Evolutionary conservation across 2,329 filamentous ascomycete species (phyloP), one percentile per base, ranked within the genome.

Genomic region (Pseudogymnoascus sp.): DNA sequence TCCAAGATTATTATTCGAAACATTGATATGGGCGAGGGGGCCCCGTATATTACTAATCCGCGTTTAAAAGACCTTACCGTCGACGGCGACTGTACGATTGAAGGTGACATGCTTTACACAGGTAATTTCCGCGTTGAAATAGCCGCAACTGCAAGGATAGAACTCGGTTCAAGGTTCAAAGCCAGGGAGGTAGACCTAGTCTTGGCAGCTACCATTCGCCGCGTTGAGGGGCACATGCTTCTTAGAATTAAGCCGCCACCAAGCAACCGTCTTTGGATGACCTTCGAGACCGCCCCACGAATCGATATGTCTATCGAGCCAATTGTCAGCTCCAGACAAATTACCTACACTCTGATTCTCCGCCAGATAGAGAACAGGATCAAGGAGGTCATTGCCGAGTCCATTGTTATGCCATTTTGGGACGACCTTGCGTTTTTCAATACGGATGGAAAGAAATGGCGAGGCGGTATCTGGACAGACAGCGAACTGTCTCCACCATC

Each of bases 271-370:
- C 75, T 96, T n/a, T 99, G 95, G 95, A 85, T 97, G 68, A 89
- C 92, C 0, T 99, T 99, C 72, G 90, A 96, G 73, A 86, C 86
- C n/a, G 90, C 92, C 82, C 95, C 95, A 16, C 93, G 93, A 72
- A 89, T 99, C 78, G 92, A 96, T 66, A 87, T 97, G 81, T 86
- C 86, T n/a, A 91, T 97, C 46, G 92, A 97, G 73, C 95, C 95
- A 3, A 93, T 99, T 69, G 92, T 99, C 60, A 96, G 93, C 77
- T 89, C 92, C 12, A 86, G 93, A 64, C 93, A 97, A 73, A 96
- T 99, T 67, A 97, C 95, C 0, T 97, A 96, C 75, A 90, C 89
- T 1, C 84, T 96, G 64, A 95, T 99, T 63, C 82, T 97, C 11
- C 86, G 92, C 60, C 91, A 96, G 66, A 97, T 99, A 64, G 95